A percentile compares a stretch with the other conserved stretches of the same genome.
These are phyloP conservation scores for Polyporus arcularius DNA, from an alignment of 768 basidiomycete genomes.

Conservation along the genomic window DNA sequence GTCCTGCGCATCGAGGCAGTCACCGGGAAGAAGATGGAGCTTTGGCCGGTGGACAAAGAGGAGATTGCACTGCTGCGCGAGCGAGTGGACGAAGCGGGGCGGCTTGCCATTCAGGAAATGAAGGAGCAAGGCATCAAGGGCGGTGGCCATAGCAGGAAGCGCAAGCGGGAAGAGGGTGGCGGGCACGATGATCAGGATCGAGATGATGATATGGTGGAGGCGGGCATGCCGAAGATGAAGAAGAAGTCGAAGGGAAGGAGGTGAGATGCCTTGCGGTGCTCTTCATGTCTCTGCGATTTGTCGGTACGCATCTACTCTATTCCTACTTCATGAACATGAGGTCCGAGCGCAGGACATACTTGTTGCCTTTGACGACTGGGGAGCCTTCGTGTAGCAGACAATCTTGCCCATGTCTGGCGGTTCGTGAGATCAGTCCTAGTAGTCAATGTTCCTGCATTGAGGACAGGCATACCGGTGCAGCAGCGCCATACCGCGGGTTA, in stretches of 20 bases:
- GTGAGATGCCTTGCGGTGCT: constrained; percentile 20
- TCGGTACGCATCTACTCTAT: neutral
- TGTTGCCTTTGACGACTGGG: constrained; percentile 56
- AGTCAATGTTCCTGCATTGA: constrained; percentile 8
- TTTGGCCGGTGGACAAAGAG: constrained; percentile 85
- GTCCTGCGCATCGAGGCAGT: constrained; percentile 93
- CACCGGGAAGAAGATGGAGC: constrained; percentile 87
- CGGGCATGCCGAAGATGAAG: constrained; percentile 76
- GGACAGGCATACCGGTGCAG: constrained; percentile 54
- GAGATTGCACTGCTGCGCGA: constrained; percentile 87
- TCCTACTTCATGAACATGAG: constrained; percentile 59
- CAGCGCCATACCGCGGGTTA: constrained; percentile 64
- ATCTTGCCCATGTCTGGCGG: constrained; percentile 63
- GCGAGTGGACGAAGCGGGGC: constrained; percentile 82
- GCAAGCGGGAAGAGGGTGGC: constrained; percentile 48
- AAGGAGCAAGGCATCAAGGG: constrained; percentile 70
- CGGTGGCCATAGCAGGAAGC: constrained; percentile 43
- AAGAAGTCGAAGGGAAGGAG: constrained; percentile 48
- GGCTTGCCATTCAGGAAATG: constrained; percentile 77
- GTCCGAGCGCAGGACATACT: constrained; percentile 75
- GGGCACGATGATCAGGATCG: constrained; percentile 79
- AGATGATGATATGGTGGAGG: constrained; percentile 92
- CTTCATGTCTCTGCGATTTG: neutral
- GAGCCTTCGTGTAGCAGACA: constrained; percentile 77
- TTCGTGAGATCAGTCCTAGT: neutral